Percentiles rank a stretch among this genome's conserved stretches.
These are phyloP conservation scores for Geotrichum ghanense DNA, from an alignment of 805 yeast species.

Conservation along the genomic window DNA sequence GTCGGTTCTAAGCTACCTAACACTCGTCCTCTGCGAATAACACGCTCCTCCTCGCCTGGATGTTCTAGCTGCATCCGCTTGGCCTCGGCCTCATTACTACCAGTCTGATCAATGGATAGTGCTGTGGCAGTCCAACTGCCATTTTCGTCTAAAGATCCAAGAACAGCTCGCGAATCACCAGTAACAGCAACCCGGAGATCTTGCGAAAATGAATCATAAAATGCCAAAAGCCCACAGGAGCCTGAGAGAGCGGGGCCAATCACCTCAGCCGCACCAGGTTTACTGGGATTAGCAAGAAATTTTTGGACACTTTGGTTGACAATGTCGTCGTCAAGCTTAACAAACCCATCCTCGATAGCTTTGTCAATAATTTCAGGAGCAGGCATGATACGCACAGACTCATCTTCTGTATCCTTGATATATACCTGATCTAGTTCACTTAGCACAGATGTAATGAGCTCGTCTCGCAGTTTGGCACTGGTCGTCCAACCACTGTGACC, in stretches of 20 bases:
- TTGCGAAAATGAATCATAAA: conserved; percentile 68
- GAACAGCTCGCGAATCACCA: conserved; percentile 89
- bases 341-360: conserved; percentile 72
- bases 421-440: conserved; percentile 52
- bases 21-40: conserved; percentile 76
- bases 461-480: conserved; percentile 71
- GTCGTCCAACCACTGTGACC: conserved; percentile 98
- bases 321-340: conserved; percentile 75
- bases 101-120: conserved; percentile 86
- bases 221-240: conserved; percentile 80
- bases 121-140: conserved; percentile 84
- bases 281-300: conserved; percentile 55
- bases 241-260: conserved; percentile 93
- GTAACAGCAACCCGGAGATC: conserved; percentile 83
- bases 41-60: conserved; percentile 73
- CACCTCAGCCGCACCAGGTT: conserved; percentile 51
- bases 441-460: conserved; percentile 65
- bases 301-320: conserved; percentile 63
- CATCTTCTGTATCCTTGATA: conserved; percentile 39
- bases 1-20: conserved; percentile 91
- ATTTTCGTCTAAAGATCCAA: conserved; percentile 47
- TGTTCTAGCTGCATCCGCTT: conserved; percentile 75
- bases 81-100: conserved; percentile 80
- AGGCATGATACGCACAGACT: conserved; percentile 43
- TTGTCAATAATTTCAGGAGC: conserved; percentile 58